phyloP scores from a whole-genome alignment of 805 yeast genomes.

The Kurtzmaniella cleridarum region DNA sequence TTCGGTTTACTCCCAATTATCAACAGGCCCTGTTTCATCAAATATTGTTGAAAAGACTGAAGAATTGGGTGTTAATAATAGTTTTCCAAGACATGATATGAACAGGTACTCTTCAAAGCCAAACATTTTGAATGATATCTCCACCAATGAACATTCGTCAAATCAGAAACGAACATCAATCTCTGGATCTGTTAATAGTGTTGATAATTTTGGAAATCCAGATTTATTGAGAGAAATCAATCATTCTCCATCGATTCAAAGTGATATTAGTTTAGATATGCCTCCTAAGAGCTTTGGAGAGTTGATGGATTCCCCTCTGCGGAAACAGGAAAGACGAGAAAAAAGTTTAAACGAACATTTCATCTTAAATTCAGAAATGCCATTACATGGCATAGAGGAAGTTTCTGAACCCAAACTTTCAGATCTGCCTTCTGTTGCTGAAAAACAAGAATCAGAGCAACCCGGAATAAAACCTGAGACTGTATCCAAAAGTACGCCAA shows the following conservation, averaged over 20 bases:
- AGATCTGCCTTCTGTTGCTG: background rate
- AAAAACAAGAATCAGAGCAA: background rate
- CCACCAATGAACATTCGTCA: too few relatives aligned
- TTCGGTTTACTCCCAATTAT: too few relatives aligned
- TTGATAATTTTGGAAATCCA: conserved; percentile 13
- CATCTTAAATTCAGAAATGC: background rate
- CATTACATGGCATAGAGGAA: background rate
- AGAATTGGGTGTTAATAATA: too few relatives aligned
- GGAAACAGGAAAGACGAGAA: background rate
- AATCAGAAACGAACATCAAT: too few relatives aligned
- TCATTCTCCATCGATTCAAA: conserved; percentile 25
- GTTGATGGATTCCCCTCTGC: background rate
- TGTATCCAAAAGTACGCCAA: background rate
- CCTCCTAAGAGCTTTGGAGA: conserved; percentile 5
- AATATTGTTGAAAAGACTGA: too few relatives aligned
- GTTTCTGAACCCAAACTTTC: background rate
- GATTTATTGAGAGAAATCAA: conserved; percentile 11
- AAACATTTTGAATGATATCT: too few relatives aligned
- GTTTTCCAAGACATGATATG: too few relatives aligned
- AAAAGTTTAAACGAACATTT: background rate
- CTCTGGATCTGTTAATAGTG: conserved; percentile 7
- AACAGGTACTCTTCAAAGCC: too few relatives aligned
- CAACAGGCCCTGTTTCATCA: too few relatives aligned
- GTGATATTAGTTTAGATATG: conserved; percentile 25
- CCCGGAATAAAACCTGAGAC: background rate